Base-by-base conservation (phyloP, 1,284 basidiomycete genomes). In the Ustilago nuda region DNA sequence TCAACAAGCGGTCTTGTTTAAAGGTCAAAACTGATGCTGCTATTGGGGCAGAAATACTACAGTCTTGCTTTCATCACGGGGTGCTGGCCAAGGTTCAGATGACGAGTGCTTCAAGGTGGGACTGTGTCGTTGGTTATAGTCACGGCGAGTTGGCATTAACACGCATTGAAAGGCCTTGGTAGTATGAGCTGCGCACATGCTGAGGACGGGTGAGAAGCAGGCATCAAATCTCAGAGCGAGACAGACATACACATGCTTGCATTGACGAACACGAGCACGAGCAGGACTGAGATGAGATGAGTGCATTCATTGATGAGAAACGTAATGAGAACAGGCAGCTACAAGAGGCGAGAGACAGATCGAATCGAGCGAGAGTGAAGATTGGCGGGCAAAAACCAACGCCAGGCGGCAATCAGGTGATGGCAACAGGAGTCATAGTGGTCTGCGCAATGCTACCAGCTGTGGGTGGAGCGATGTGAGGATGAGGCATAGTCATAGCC, bases 351-450 rank as follows among this genome's bases (percentile, higher is more conserved):
- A 23, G 23, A 27, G 30, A 50, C 12, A 12, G 12, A 32, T 27
- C 48, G 48, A 12, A 32, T 13, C 4, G 27, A 13, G 8, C 5
- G 48, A 7, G 32, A 15, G 30, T 5, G 48, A 6, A 50, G 5
- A 15, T 8, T 23, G n/a, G 45, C 19, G 27, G 45, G 30, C 39
- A 41, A 15, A 19, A 48, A 13, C 27, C 23, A 30, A 12, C 11
- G 0, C 8, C 23, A 23, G 6, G 11, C 30, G 9, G 23, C 27
- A 15, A 65, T 51, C 37, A 66, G 27, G 36, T 11, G 30, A 27
- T 13, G n/a, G 64, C 30, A 56, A n/a, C 58, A 13, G 64, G 51
- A 36, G 57, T 52, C 54, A 61, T 70, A 35, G 45, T 43, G 23
- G 56, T 56, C 17, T 39, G 56, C 17, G 61, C 52, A 15, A 45